A percentile compares a stretch with the other conserved stretches of the same genome.
Conservation (phyloP, 2,329 filamentous ascomycete genomes). For the Aspergillus phoenicis region DNA sequence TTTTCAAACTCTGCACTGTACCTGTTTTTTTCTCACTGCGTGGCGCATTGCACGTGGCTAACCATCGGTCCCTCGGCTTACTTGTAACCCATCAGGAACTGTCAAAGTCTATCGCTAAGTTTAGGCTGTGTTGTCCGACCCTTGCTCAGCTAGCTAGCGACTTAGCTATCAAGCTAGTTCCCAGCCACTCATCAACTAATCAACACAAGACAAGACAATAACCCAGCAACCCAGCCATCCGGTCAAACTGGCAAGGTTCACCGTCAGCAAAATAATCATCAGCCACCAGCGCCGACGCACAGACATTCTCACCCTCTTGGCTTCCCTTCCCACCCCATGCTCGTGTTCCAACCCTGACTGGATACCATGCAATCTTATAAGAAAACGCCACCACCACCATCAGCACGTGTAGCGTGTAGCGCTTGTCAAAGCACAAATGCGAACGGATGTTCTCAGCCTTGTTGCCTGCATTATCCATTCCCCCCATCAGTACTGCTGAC, state of each 20-base stretch:
- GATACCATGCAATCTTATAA: not conserved
- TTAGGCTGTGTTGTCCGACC: not conserved
- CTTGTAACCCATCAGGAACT: constrained; percentile 16
- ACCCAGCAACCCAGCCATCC: no score
- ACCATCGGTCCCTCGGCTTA: constrained; percentile 7
- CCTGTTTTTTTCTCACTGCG: not conserved
- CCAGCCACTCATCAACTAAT: not conserved
- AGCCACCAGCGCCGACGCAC: not conserved
- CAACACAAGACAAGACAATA: no score
- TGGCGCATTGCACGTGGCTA: not conserved
- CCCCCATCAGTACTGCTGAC: not conserved
- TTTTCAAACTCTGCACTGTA: not conserved
- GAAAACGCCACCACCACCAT: not conserved
- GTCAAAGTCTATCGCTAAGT: constrained; percentile 24
- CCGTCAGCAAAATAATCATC: not conserved
- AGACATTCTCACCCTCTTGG: not conserved
- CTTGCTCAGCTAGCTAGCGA: not conserved
- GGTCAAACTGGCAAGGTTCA: not conserved
- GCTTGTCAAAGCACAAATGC: not conserved
- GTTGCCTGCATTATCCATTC: not conserved
- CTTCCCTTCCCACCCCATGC: not conserved
- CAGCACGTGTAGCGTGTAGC: not conserved
- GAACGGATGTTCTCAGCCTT: constrained; percentile 6
- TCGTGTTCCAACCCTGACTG: not conserved
- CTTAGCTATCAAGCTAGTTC: not conserved